Conservation (phyloP, 345 rosid genomes). For the Durio zibethinus region DNA sequence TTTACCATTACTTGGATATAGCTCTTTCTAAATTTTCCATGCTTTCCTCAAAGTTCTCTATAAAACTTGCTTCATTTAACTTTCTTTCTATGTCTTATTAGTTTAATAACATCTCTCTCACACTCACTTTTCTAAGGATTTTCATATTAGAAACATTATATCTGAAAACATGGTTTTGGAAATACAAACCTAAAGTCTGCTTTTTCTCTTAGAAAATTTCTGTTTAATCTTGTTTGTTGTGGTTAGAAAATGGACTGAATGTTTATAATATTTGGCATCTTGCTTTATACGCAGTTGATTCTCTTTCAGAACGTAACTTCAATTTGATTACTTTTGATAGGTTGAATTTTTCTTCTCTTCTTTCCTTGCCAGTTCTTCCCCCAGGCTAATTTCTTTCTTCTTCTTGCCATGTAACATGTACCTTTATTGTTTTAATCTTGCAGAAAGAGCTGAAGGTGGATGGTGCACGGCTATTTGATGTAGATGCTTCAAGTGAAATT, state of each 20-base stretch:
- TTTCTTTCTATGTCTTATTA: neutral
- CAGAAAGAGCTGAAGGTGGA: slow-evolving; percentile 52
- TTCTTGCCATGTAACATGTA: neutral
- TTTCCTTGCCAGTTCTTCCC: neutral
- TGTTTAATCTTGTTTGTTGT: neutral
- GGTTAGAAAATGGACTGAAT: neutral
- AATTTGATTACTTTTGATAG: neutral
- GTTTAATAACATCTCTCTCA: neutral
- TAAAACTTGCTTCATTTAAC: neutral
- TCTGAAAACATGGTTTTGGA: slow-evolving; percentile 1
- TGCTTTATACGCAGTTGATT: neutral
- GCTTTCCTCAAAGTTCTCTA: neutral
- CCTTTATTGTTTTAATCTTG: slow-evolving; percentile 1
- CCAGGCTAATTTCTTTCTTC: neutral
- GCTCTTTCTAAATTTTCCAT: neutral
- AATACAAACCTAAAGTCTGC: neutral
- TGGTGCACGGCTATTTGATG: slow-evolving; percentile 86
- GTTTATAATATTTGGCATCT: neutral
- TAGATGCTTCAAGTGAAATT: slow-evolving; percentile 46
- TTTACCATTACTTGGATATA: neutral
- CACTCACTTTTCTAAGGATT: neutral
- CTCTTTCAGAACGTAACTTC: neutral
- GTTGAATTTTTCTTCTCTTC: neutral
- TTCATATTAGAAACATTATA: neutral
- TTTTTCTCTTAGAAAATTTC: slow-evolving; percentile 5